phyloP scores from a whole-genome alignment of 805 yeast species.

The Starmerella bombicola region DNA sequence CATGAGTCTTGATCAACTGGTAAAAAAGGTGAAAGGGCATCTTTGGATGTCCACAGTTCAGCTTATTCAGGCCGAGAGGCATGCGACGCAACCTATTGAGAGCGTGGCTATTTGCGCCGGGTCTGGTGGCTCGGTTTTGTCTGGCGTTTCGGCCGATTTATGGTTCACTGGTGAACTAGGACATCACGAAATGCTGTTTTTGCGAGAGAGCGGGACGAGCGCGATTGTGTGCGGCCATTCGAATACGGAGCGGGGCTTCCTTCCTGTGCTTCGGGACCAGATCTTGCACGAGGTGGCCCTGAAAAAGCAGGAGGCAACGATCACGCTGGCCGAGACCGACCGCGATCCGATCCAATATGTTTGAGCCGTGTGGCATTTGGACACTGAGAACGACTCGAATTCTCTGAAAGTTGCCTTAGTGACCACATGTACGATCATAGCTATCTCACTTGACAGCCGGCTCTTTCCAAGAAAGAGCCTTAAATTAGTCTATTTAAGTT shows the following conservation, averaged over 20 bases:
- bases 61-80: slow-evolving; percentile 36
- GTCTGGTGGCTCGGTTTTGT: slow-evolving; percentile 70
- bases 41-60: slow-evolving; percentile 49
- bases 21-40: slow-evolving; percentile 40
- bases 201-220: slow-evolving; percentile 56
- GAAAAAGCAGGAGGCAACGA: slow-evolving; percentile 26
- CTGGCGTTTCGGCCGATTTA: slow-evolving; percentile 46
- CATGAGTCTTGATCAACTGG: slow-evolving; percentile 35
- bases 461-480: too few species aligned
- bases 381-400: too few species aligned
- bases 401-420: too few species aligned
- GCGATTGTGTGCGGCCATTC: slow-evolving; percentile 79
- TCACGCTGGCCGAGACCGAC: slow-evolving; percentile 46
- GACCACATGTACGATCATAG: too few species aligned
- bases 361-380: too few species aligned
- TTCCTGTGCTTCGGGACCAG: slow-evolving; percentile 41
- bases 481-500: too few species aligned
- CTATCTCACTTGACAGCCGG: too few species aligned
- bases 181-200: slow-evolving; percentile 75
- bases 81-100: slow-evolving; percentile 30
- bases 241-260: slow-evolving; percentile 83
- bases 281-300: slow-evolving; percentile 34
- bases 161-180: slow-evolving; percentile 86
- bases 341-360: slow-evolving; percentile 46
- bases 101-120: slow-evolving; percentile 89